phyloP scores from a whole-genome alignment of 2,329 filamentous ascomycete species.

The Salinomyces thailandicus region DNA sequence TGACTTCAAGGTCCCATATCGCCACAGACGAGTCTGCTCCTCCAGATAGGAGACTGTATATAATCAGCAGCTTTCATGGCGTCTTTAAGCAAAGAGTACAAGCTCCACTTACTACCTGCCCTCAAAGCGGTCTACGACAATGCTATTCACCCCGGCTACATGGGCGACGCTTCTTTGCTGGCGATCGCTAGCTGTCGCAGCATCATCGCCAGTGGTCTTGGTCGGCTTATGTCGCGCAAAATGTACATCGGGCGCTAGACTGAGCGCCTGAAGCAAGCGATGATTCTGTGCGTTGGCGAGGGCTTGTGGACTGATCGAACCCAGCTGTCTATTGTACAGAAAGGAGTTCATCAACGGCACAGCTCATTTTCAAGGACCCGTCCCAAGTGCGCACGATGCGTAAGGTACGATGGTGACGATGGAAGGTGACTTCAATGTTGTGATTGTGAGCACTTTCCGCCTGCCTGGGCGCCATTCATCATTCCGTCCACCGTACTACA shows the following conservation, averaged over 20 bases:
- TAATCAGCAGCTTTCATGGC: too few relatives aligned
- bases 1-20: constrained; percentile 73
- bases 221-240: constrained; percentile 49
- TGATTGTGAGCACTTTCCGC: too few relatives aligned
- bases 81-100: not conserved
- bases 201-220: constrained; percentile 10
- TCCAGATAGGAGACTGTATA: constrained; percentile 65
- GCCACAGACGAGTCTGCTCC: constrained; percentile 76
- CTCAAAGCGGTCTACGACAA: constrained; percentile 74
- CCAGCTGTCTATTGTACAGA: constrained; percentile 65
- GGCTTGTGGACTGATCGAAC: constrained; percentile 51
- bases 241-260: constrained; percentile 53
- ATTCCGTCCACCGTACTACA: too few relatives aligned
- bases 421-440: too few relatives aligned
- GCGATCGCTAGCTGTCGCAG: constrained; percentile 2
- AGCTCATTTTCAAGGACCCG: not conserved
- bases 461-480: too few relatives aligned
- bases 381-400: too few relatives aligned
- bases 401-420: too few relatives aligned
- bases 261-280: constrained; percentile 58
- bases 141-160: constrained; percentile 63
- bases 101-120: constrained; percentile 51
- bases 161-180: constrained; percentile 36
- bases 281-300: constrained; percentile 57
- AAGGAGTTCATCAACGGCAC: constrained; percentile 54